Evolutionary conservation across 2,329 filamentous ascomycete species (phyloP), one percentile per base, ranked within the genome.

Genomic region (Sporothrix dimorphospora): DNA sequence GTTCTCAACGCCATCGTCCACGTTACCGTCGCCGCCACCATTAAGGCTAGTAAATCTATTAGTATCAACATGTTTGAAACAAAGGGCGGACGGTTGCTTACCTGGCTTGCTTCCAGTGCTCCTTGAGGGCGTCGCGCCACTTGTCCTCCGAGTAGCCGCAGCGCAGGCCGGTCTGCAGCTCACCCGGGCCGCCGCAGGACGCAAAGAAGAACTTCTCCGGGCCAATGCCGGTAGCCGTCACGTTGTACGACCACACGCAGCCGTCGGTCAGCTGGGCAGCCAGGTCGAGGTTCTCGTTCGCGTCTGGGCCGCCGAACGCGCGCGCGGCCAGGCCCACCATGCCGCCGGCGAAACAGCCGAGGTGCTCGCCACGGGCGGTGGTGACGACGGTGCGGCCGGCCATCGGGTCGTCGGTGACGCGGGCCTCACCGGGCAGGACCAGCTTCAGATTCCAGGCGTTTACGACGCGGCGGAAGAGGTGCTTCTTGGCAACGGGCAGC

Each of bases 241-340:
- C 81, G 65, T 86, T 84, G 78, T 92, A 92, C 1, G 86, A 84
- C 87, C 88, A 91, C 8, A 91, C 84, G 76, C 90, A 91, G 16
- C 88, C 89, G 73, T 91, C 85, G 1, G 88, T 89, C 9, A 92
- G 81, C 76, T 88, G 85, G 69, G 83, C 82, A 0, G 88, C 90
- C 38, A 89, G 80, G 3, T 84, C 82, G 12, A 91, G 78, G 67
- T 91, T 89, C 2, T 84, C 81, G 63, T 85, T 78, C 61, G 90
- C 88, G 2, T 85, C 81, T 0, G 84, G 82, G 2, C 86, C 83
- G 61, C 85, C 78, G 76, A 91, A 90, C 45, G 90, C 82, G 72
- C 86, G 88, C 1, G 88, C 84, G 14, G 85, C 89, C 73, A 91
- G 83, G 11, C 83, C 89, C 4, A 91, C 86, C 89, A 91, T 91